phyloP scores from a whole-genome alignment of 2,329 filamentous ascomycete genomes.

The Dactylonectria macrodidyma region DNA sequence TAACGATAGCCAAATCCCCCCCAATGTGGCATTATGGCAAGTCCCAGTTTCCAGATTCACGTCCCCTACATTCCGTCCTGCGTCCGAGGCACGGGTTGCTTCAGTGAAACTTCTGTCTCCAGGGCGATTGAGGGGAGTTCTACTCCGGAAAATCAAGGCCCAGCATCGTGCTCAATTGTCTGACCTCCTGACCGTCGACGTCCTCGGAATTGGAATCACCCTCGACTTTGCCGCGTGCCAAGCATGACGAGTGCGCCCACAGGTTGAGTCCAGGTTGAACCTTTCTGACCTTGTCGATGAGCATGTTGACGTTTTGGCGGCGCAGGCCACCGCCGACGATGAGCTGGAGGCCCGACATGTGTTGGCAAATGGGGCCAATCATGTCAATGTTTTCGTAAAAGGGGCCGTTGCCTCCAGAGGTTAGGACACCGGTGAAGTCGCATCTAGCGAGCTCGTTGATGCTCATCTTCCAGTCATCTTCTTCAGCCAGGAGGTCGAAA shows the following conservation, averaged over 20 bases:
- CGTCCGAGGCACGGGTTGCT: not conserved
- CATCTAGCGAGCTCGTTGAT: slow-evolving; percentile 56
- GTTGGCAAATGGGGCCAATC: slow-evolving; percentile 55
- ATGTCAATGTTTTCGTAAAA: slow-evolving; percentile 57
- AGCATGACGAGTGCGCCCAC: slow-evolving; percentile 65
- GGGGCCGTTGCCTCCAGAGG: slow-evolving; percentile 64
- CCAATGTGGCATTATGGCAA: not conserved
- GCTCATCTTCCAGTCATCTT: slow-evolving; percentile 34
- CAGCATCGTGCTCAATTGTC: slow-evolving; percentile 40
- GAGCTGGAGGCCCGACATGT: slow-evolving; percentile 58
- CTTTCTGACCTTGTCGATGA: slow-evolving; percentile 49
- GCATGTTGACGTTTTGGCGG: slow-evolving; percentile 53
- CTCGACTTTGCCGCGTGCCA: slow-evolving; percentile 17
- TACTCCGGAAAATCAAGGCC: slow-evolving; percentile 44
- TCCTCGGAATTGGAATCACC: slow-evolving; percentile 40
- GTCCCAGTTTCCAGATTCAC: not conserved
- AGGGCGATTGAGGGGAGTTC: slow-evolving; percentile 48
- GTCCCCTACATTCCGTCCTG: not conserved
- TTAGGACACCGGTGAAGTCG: slow-evolving; percentile 68
- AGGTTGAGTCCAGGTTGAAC: slow-evolving; percentile 41
- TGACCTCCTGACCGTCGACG: slow-evolving; percentile 46
- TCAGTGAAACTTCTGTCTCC: slow-evolving; percentile 39
- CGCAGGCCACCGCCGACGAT: slow-evolving; percentile 68
- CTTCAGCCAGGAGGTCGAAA: slow-evolving; percentile 63
- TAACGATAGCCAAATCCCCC: not conserved